Evolutionary conservation across 2,329 filamentous ascomycete genomes (phyloP).

Genomic region (Colletotrichum limetticola): DNA sequence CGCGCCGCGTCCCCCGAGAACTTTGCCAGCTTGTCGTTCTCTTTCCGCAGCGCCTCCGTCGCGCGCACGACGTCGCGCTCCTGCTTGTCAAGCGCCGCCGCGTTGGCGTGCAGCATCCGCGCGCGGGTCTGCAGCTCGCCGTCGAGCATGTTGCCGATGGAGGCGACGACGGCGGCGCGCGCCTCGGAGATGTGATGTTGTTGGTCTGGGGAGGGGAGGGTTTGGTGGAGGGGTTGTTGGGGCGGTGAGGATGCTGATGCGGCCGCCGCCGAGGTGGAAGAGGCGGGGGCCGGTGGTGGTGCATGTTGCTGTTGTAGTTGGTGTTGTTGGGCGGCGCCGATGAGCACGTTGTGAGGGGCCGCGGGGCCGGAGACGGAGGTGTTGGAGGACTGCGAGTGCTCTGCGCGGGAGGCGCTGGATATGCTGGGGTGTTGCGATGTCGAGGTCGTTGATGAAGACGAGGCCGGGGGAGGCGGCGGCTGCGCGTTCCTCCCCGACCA

Average conservation of each 20-base stretch:
- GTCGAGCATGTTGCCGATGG: conserved; percentile 77
- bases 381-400: conserved; percentile 23
- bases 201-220: conserved; percentile 54
- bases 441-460: conserved; percentile 17
- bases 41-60: conserved; percentile 68
- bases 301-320: not conserved
- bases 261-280: not conserved
- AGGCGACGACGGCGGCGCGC: conserved; percentile 68
- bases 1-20: conserved; percentile 71
- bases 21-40: conserved; percentile 73
- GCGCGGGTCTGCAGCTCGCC: conserved; percentile 75
- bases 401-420: conserved; percentile 31
- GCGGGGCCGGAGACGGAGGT: conserved; percentile 27
- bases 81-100: conserved; percentile 72
- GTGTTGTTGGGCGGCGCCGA: conserved; percentile 7
- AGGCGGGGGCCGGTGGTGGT: not conserved
- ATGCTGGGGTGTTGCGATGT: conserved; percentile 25
- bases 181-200: conserved; percentile 65
- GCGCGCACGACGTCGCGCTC: conserved; percentile 72
- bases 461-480: conserved; percentile 4
- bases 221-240: conserved; percentile 41
- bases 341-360: conserved; percentile 15
- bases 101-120: conserved; percentile 75
- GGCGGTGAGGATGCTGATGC: not conserved
- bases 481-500: conserved; percentile 12